Evolutionary conservation across 2,329 filamentous ascomycete species (phyloP).

Genomic region (Epichloe sibirici): DNA sequence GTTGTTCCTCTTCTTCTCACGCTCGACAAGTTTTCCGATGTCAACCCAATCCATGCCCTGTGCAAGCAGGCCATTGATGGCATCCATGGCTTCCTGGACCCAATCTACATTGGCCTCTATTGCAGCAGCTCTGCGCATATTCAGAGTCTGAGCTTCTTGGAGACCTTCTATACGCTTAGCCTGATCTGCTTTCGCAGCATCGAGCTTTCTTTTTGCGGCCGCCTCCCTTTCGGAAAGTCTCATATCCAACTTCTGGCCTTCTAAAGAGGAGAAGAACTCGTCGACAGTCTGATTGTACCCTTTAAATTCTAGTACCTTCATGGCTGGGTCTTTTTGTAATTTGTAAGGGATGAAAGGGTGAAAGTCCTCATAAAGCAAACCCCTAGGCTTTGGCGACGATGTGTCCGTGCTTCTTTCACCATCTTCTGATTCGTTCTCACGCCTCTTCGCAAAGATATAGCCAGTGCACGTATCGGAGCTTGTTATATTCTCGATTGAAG

Average conservation of each 20-base stretch:
- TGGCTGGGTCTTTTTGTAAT: slow-evolving; percentile 53
- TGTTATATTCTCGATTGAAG: slow-evolving; percentile 54
- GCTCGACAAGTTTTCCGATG: slow-evolving; percentile 75
- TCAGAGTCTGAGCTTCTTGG: slow-evolving; percentile 68
- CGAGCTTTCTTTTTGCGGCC: slow-evolving; percentile 69
- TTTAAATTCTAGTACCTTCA: slow-evolving; percentile 62
- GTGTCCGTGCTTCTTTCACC: slow-evolving; percentile 18
- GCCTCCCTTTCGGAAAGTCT: slow-evolving; percentile 71
- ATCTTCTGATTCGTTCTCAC: slow-evolving; percentile 8
- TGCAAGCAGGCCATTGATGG: slow-evolving; percentile 79
- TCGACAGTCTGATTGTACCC: slow-evolving; percentile 90
- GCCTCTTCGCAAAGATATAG: slow-evolving; percentile 74
- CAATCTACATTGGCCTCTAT: slow-evolving; percentile 85
- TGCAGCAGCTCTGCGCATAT: slow-evolving; percentile 76
- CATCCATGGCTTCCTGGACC: slow-evolving; percentile 85
- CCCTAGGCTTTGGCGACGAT: slow-evolving; percentile 26
- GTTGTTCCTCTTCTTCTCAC: slow-evolving; percentile 71
- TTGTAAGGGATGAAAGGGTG: slow-evolving; percentile 83
- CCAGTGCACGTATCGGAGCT: slow-evolving; percentile 56
- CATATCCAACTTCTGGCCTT: slow-evolving; percentile 84
- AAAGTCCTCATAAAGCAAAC: slow-evolving; percentile 81
- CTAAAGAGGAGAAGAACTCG: slow-evolving; percentile 92
- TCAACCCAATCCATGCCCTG: slow-evolving; percentile 98
- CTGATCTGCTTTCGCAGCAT: slow-evolving; percentile 75
- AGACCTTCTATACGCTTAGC: slow-evolving; percentile 73